Conservation (phyloP, 495 filamentous ascomycete genomes). For the Penicillium cosmopolitanum region DNA sequence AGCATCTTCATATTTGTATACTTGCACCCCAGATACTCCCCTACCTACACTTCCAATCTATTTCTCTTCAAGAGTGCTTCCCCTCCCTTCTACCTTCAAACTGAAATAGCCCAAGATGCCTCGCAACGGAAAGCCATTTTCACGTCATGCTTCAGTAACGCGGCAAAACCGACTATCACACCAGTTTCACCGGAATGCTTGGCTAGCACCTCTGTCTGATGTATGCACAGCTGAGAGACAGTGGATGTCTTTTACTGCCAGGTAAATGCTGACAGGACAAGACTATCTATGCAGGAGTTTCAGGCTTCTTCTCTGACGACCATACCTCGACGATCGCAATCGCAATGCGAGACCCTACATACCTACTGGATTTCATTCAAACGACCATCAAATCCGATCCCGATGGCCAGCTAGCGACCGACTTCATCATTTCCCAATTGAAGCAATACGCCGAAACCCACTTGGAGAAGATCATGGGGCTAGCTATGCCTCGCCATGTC, state of each 20-base stretch:
- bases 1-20: background rate
- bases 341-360: slow-evolving; percentile 76
- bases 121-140: slow-evolving; percentile 18
- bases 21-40: background rate
- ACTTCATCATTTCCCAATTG: slow-evolving; percentile 58
- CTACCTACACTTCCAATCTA: background rate
- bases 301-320: slow-evolving; percentile 53
- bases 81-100: background rate
- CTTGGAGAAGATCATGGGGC: slow-evolving; percentile 68
- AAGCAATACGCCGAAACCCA: slow-evolving; percentile 62
- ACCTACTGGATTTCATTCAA: slow-evolving; percentile 76
- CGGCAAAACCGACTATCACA: slow-evolving; percentile 36
- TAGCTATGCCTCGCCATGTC: slow-evolving; percentile 50
- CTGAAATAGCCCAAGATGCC: slow-evolving; percentile 14
- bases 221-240: slow-evolving; percentile 16
- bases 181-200: slow-evolving; percentile 30
- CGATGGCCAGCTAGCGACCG: slow-evolving; percentile 46
- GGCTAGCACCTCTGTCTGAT: slow-evolving; percentile 25
- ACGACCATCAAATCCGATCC: slow-evolving; percentile 42
- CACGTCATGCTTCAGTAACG: slow-evolving; percentile 37
- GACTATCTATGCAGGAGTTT: slow-evolving; percentile 68
- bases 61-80: background rate
- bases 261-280: slow-evolving; percentile 26
- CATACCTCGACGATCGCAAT: slow-evolving; percentile 61
- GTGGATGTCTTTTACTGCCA: background rate